Base-by-base conservation (phyloP, 306 rosid species). In the Prunus dulcis region DNA sequence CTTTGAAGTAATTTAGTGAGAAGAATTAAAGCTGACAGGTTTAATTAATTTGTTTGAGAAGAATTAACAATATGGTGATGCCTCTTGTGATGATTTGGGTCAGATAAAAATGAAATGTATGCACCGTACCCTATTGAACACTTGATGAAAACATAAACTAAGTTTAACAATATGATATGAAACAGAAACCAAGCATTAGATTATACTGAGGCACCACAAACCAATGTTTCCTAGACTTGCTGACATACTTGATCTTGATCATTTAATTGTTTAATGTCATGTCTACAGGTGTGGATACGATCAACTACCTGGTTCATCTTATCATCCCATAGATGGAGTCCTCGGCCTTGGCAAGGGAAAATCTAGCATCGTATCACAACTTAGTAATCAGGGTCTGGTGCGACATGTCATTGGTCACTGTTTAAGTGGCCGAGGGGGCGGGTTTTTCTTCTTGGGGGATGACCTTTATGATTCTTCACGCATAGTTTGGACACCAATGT, bases 261-360 rank as follows among this genome's bases (percentile, higher is more conserved):
- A 10, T 60, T 43, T 23, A 50, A 55, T 51, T 66, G 55, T 38
- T 56, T 28, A 28, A 73, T 13, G 75, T 73, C 50, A 76, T 78
- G 62, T 64, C 22, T 64, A 49, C 88, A 94, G 97, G 75, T 94
- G 98, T 83, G 98, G 98, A 80, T 94, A 90, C 77, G 91, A 94
- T 82, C 98, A 91, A 82, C 12, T 74, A 71, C 87, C 95, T 38
- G 88, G 88, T 63, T 73, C 91, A 45, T 87, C 90, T 80, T 67
- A 71, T 74, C 96, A 87, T 69, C 93, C 96, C 7, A 79, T 85
- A 60, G 98, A 94, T 67, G 98, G 98, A 80, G 74, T 94, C 53
- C 93, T 94, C 11, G 98, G 98, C 62, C 89, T 94, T n/a, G 98
- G 98, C 27, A 86, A 86, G 75, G 98, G 98, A 64, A 86, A 91